Evolutionary conservation across 78 protist genomes (phyloP).

Genomic region (Dictyostelium intermedium): DNA sequence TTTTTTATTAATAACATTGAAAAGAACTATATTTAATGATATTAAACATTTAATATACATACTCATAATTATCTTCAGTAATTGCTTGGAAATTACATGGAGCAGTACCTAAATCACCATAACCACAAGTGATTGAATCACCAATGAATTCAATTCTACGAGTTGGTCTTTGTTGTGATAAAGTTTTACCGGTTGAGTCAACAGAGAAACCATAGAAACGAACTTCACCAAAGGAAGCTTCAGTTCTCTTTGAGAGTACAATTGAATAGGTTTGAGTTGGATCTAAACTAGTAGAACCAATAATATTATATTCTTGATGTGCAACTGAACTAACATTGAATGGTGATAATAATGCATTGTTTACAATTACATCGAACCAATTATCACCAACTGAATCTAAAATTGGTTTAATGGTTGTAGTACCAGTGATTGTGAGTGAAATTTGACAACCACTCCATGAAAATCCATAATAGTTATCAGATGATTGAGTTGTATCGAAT

Average conservation of each 20-base stretch:
- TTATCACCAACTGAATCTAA: not conserved
- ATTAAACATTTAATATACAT: not conserved
- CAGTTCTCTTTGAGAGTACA: not conserved
- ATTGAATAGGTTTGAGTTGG: constrained; percentile 5
- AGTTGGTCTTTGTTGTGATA: not conserved
- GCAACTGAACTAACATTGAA: not conserved
- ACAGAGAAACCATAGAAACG: constrained; percentile 23
- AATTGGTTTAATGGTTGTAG: not conserved
- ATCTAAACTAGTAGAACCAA: not conserved
- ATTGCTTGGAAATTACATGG: constrained; percentile 28
- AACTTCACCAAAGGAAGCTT: not conserved
- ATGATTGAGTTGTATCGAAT: not conserved
- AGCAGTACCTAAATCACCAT: constrained; percentile 32
- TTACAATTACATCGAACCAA: not conserved
- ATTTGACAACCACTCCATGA: constrained; percentile 10
- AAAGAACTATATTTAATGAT: not conserved
- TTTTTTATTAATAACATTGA: too few species aligned
- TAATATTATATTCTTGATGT: not conserved
- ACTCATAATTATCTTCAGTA: constrained; percentile 31
- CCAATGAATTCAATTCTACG: constrained; percentile 75
- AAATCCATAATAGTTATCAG: not conserved
- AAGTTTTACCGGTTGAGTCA: not conserved
- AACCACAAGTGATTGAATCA: constrained; percentile 72
- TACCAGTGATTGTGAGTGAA: not conserved
- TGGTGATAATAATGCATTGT: not conserved